Conservation (phyloP, 2,329 filamentous ascomycete species). For the Trematosphaeria pertusa region DNA sequence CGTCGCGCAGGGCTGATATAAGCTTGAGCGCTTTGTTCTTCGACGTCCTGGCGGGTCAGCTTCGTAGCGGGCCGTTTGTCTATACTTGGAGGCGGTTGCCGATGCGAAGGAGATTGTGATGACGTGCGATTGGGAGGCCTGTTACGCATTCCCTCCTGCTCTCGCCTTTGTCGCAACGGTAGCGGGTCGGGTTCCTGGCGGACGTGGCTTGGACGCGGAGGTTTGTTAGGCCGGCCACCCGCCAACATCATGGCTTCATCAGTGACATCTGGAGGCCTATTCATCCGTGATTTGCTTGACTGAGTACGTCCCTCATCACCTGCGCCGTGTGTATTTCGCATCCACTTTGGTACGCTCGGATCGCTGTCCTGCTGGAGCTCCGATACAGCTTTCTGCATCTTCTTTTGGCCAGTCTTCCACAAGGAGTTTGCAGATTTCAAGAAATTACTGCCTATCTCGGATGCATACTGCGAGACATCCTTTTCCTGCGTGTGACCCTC, state of each 20-base stretch:
- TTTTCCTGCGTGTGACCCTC: conserved; percentile 66
- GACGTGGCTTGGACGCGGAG: conserved; percentile 35
- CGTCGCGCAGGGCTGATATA: conserved; percentile 88
- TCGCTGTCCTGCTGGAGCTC: conserved; percentile 81
- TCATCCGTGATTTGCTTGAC: conserved; percentile 23
- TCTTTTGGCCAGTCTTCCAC: conserved; percentile 95
- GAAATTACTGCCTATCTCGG: conserved; percentile 80
- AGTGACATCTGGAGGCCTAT: conserved; percentile 43
- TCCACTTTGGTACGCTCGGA: conserved; percentile 89
- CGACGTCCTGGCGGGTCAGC: conserved; percentile 74
- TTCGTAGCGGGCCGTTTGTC: conserved; percentile 60
- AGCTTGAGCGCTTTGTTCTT: conserved; percentile 80
- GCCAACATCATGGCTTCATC: conserved; percentile 75
- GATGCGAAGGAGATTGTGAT: conserved; percentile 49
- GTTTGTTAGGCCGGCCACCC: conserved; percentile 62
- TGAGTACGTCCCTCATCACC: conserved; percentile 33
- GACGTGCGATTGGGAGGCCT: conserved; percentile 45
- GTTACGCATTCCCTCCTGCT: conserved; percentile 31
- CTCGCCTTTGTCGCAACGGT: conserved; percentile 31
- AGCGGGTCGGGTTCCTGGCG: conserved; percentile 32
- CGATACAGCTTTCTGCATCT: conserved; percentile 87
- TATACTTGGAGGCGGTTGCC: conserved; percentile 38
- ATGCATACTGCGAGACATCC: conserved; percentile 81
- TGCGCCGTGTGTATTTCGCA: conserved; percentile 72
- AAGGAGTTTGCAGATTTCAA: conserved; percentile 94